phyloP scores from a whole-genome alignment of 2,329 filamentous ascomycete genomes.

The Sporothrix pseudoabietina region DNA sequence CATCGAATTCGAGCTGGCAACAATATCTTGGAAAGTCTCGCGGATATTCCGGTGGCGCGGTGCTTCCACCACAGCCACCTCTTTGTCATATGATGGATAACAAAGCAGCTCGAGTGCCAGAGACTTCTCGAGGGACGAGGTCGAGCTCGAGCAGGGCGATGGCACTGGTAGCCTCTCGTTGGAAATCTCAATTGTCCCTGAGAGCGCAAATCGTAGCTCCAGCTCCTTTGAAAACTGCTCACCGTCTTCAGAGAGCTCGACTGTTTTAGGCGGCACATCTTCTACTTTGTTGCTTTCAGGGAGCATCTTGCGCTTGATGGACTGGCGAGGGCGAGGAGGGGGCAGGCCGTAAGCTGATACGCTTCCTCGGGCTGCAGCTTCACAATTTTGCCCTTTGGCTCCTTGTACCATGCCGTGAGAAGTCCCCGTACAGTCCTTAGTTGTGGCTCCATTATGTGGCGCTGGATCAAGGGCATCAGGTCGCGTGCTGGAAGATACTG shows the following conservation, averaged over 20 bases:
- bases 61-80: not conserved
- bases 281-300: not conserved
- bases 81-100: not conserved
- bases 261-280: not conserved
- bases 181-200: not conserved
- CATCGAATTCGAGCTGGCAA: slow-evolving; percentile 1
- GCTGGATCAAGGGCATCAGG: not conserved
- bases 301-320: slow-evolving; percentile 3
- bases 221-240: not conserved
- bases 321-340: not conserved
- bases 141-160: not conserved
- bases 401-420: not conserved
- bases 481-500: not conserved
- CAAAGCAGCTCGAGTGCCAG: not conserved
- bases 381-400: not conserved
- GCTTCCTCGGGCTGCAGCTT: not conserved
- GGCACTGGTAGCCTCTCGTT: not conserved
- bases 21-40: not conserved
- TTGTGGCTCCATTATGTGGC: not conserved
- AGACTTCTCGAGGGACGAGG: not conserved
- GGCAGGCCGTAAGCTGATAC: not conserved
- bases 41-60: not conserved
- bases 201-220: slow-evolving; percentile 1
- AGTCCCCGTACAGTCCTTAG: not conserved
- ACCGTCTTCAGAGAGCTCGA: slow-evolving; percentile 5